A percentile compares a stretch with the other conserved stretches of the same genome.
Conservation (phyloP, 139 green algal species). For the Ostreobium quekettii region DNA sequence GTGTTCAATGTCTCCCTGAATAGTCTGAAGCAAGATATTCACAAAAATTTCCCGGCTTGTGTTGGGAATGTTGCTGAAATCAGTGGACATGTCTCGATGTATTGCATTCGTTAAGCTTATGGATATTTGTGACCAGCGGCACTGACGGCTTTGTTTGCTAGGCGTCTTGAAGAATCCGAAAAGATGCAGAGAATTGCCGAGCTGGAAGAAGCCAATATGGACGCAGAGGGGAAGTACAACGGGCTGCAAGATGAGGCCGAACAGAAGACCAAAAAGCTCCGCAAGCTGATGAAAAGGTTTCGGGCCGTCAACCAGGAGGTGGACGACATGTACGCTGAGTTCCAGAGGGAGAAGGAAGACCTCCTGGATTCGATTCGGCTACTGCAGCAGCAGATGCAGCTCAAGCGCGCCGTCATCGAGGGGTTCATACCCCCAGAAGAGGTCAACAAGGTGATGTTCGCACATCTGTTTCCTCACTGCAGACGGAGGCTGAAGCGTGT, state of each 20-base stretch:
- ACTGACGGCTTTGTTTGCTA: too few relatives aligned
- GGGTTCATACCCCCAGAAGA: slow-evolving; percentile 66
- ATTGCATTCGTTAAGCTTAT: too few relatives aligned
- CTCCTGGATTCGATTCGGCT: slow-evolving; percentile 54
- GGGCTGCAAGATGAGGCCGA: slow-evolving; percentile 60
- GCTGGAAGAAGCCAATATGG: slow-evolving; percentile 51
- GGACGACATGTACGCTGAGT: slow-evolving; percentile 55
- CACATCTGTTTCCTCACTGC: too few relatives aligned
- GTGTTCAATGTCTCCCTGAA: too few relatives aligned
- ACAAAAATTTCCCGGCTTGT: too few relatives aligned
- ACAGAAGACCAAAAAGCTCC: slow-evolving; percentile 60
- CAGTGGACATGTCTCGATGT: too few relatives aligned
- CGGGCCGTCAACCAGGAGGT: slow-evolving; percentile 20
- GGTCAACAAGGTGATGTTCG: slow-evolving; percentile 50
- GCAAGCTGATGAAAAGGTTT: slow-evolving; percentile 55
- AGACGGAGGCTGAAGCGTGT: too few relatives aligned
- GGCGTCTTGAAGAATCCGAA: slow-evolving; percentile 38
- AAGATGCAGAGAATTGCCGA: slow-evolving; percentile 37
- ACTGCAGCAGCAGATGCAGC: slow-evolving; percentile 64
- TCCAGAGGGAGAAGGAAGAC: slow-evolving; percentile 61
- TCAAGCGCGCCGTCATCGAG: slow-evolving; percentile 73
- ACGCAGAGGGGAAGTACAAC: slow-evolving; percentile 44
- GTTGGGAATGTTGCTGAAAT: too few relatives aligned
- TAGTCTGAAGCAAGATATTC: too few relatives aligned
- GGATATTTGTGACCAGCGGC: too few relatives aligned